These are phyloP conservation scores for Leersia perrieri DNA, from an alignment of 176 grass and related monocot genomes.

Conservation along the genomic window DNA sequence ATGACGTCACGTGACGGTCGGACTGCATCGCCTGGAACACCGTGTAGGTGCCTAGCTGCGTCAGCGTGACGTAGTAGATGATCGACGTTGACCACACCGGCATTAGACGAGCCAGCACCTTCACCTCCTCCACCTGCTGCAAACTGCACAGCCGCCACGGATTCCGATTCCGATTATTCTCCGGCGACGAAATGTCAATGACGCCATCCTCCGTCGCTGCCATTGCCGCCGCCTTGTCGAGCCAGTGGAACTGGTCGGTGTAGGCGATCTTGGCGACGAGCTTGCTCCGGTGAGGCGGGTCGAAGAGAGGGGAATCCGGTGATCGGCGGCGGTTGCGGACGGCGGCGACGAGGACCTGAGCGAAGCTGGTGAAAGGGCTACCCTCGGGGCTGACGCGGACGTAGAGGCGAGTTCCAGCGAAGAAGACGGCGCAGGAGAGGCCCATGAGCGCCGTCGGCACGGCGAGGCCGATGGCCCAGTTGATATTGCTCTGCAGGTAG, in stretches of 20 bases:
- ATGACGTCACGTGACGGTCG: constrained; percentile 47
- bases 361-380: constrained; percentile 65
- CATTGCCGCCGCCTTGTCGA: constrained; percentile 58
- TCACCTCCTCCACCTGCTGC: constrained; percentile 84
- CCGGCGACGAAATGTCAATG: too few relatives aligned
- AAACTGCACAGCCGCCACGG: constrained; percentile 58
- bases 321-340: too few relatives aligned
- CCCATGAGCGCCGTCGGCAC: constrained; percentile 57
- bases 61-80: constrained; percentile 49
- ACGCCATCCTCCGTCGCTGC: too few relatives aligned
- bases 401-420: constrained; percentile 53
- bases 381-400: constrained; percentile 53
- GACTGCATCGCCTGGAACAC: constrained; percentile 70
- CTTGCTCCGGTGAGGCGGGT: constrained; percentile 58
- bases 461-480: constrained; percentile 60
- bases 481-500: constrained; percentile 74
- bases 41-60: constrained; percentile 51
- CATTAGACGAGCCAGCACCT: constrained; percentile 57
- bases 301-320: too few relatives aligned
- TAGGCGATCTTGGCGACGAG: constrained; percentile 61
- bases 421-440: constrained; percentile 55
- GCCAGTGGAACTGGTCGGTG: constrained; percentile 59
- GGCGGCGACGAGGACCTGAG: constrained; percentile 44
- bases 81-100: constrained; percentile 67
- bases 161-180: too few relatives aligned